These are phyloP conservation scores for Thelonectria blattea DNA, from an alignment of 2,329 filamentous ascomycete genomes.

Conservation along the genomic window DNA sequence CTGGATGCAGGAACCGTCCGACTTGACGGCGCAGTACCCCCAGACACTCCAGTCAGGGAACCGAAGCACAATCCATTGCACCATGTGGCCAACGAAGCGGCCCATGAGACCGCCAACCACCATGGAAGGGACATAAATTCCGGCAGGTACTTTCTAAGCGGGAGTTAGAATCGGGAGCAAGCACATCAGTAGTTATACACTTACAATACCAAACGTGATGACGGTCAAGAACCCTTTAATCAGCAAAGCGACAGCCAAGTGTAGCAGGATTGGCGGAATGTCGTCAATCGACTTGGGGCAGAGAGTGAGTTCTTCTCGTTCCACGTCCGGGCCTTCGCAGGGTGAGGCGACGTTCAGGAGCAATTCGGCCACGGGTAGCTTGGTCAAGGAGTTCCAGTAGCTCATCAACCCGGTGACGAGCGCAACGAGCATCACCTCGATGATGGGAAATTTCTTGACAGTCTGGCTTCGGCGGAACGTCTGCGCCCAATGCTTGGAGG, in stretches of 20 bases:
- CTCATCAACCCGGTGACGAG: conserved; percentile 82
- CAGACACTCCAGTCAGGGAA: conserved; percentile 77
- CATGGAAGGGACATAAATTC: conserved; percentile 99
- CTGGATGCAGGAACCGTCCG: conserved; percentile 84
- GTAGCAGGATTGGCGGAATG: conserved; percentile 78
- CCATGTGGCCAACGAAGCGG: conserved; percentile 82
- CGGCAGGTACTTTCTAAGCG: conserved; percentile 82
- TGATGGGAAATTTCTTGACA: conserved; percentile 82
- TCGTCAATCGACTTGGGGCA: conserved; percentile 76
- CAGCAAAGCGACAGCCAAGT: conserved; percentile 78
- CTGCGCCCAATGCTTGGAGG: conserved; percentile 86
- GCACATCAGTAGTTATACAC: conserved; percentile 36
- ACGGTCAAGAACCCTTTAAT: conserved; percentile 89
- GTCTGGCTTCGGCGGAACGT: conserved; percentile 80
- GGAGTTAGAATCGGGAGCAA: conserved; percentile 23
- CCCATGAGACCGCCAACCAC: conserved; percentile 94
- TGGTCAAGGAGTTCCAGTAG: conserved; percentile 94
- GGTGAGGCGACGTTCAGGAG: conserved; percentile 90
- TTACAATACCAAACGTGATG: conserved; percentile 87
- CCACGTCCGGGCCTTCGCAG: conserved; percentile 72
- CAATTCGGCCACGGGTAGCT: conserved; percentile 86
- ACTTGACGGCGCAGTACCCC: conserved; percentile 71
- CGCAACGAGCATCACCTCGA: conserved; percentile 90
- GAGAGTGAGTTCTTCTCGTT: conserved; percentile 71
- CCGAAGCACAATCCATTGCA: conserved; percentile 80